Conservation (phyloP, 345 rosid genomes). For the Brassica incana region DNA sequence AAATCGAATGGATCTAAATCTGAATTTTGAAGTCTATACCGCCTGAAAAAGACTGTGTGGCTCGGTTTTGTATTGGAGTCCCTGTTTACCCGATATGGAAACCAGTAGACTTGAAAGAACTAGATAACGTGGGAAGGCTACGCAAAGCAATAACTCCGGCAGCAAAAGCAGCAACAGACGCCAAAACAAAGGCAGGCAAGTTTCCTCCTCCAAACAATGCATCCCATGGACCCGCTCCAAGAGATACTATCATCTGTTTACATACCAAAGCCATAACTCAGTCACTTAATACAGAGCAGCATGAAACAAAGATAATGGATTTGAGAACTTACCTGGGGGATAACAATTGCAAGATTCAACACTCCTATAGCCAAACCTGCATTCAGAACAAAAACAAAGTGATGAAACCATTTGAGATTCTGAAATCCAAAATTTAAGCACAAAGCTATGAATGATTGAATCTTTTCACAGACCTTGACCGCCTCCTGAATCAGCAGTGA, state of each 20-base stretch:
- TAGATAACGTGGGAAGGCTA: slow-evolving; percentile 72
- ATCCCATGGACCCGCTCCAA: slow-evolving; percentile 99
- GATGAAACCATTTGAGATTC: not conserved
- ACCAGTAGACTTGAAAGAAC: slow-evolving; percentile 69
- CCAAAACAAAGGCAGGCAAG: slow-evolving; percentile 83
- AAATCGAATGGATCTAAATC: slow-evolving; percentile 29
- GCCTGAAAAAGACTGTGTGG: not conserved
- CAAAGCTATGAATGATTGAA: slow-evolving; percentile 5
- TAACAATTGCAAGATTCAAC: slow-evolving; percentile 85
- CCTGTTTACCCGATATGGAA: slow-evolving; percentile 69
- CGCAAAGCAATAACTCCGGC: slow-evolving; percentile 65
- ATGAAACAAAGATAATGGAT: not conserved
- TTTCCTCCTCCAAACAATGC: slow-evolving; percentile 96
- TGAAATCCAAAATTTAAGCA: not conserved
- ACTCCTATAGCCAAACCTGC: slow-evolving; percentile 95
- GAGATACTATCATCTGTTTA: slow-evolving; percentile 75
- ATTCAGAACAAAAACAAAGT: not conserved
- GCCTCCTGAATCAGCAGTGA: slow-evolving; percentile 94
- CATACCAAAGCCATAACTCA: slow-evolving; percentile 5
- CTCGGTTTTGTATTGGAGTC: slow-evolving; percentile 1
- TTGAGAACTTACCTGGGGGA: slow-evolving; percentile 66
- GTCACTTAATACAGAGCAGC: not conserved
- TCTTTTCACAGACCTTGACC: slow-evolving; percentile 70
- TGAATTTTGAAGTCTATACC: slow-evolving; percentile 20
- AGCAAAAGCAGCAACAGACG: slow-evolving; percentile 68